Evolutionary conservation across 345 rosid species (phyloP), one percentile per base, ranked within the genome.

Genomic region (Theobroma cacao): DNA sequence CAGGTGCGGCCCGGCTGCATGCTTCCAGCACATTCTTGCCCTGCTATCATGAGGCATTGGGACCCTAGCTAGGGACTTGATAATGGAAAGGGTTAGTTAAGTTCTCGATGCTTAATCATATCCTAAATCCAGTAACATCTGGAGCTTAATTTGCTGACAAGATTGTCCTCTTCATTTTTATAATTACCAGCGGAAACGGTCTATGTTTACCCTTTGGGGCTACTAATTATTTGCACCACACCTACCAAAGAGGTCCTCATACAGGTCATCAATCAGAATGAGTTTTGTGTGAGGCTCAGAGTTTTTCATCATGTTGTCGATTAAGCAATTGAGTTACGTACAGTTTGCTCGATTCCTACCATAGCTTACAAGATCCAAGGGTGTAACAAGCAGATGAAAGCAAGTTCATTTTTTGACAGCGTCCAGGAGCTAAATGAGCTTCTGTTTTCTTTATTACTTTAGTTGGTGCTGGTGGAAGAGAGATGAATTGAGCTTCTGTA

Each of bases 81-180:
- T 48, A 56, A 64, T 45, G 12, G 30, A 30, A 22, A 15, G 66
- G 15, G n/a, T 60, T 58, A 36, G 34, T 64, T 72, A 43, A 63
- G 69, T 63, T 72, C 62, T 58, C 78, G 69, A 64, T 34, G 41
- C 38, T 34, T 55, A 71, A 77, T 71, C 62, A 41, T 30, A 26
- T 78, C 81, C 75, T 74, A 75, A 75, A 69, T 56, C 36, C 53
- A 78, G 63, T 70, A 73, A 55, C 47, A 61, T 61, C 65, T 12
- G 24, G 22, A 41, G 17, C 43, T 53, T 78, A 2, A 55, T 55
- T 60, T 43, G 59, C 70, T 40, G 47, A 73, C 69, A 55, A 59
- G 1, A 10, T 2, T 61, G 71, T 52, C 50, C 8, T 31, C 22
- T 28, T 75, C 8, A 26, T 10, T 55, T 26, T 28, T 45, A n/a